Evolutionary conservation across 305 asterid genomes (phyloP).

Genomic region (Fraxinus paxiana): DNA sequence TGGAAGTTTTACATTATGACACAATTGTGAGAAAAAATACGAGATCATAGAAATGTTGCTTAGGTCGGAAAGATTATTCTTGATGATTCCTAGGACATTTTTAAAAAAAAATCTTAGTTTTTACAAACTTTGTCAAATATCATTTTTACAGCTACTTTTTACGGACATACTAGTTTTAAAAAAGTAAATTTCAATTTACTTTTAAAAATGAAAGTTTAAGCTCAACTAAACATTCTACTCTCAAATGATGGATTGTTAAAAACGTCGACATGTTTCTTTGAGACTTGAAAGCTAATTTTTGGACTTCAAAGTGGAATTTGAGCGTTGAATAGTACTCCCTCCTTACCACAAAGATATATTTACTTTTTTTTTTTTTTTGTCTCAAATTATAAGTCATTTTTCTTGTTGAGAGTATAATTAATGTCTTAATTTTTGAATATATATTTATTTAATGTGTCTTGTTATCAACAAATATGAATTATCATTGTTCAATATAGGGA

Average conservation of each 20-base stretch:
- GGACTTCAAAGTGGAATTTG: neutral
- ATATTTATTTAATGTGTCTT: too few relatives aligned
- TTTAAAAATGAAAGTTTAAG: neutral
- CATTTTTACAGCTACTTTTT: neutral
- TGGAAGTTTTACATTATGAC: neutral
- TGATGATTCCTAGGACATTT: neutral
- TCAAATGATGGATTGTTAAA: neutral
- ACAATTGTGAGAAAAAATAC: neutral
- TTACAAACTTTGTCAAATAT: neutral
- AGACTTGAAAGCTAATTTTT: neutral
- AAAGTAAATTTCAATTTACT: neutral
- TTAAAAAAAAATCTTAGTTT: too few relatives aligned
- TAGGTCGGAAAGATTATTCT: neutral
- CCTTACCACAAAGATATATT: neutral
- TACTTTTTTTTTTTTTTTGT: neutral
- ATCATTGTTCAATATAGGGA: too few relatives aligned
- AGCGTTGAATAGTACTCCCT: neutral
- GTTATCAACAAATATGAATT: neutral
- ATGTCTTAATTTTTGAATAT: too few relatives aligned
- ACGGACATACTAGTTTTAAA: neutral
- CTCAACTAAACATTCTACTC: neutral
- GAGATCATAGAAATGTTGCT: neutral
- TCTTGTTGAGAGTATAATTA: too few relatives aligned
- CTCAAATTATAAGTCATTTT: neutral
- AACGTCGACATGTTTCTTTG: neutral